Base-by-base conservation (phyloP, 768 basidiomycete species). In the Rhizopogon vinicolor region DNA sequence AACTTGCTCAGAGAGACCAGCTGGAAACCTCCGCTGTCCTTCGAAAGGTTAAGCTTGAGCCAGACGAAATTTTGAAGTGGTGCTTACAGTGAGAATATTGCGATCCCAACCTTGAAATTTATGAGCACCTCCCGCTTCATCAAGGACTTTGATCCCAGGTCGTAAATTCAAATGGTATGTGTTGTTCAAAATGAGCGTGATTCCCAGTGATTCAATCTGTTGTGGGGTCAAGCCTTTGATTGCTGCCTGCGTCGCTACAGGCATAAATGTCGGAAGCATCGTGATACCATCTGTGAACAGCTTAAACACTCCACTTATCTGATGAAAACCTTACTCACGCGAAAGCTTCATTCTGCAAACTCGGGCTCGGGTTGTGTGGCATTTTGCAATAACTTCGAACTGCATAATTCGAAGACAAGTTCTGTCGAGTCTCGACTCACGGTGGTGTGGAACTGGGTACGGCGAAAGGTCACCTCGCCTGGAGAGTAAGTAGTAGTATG, bases 1-100 rank as follows among this genome's bases (percentile, higher is more conserved):
- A 93, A 91, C 66, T 90, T 91, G 75, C 82, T 85, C 55, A 92
- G 72, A 1, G 91, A 91, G 31, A 91, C 90, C 1, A 94, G 76
- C 62, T 95, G 93, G 64, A 95, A 96, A 9, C 93, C 92, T 5
- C 92, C 91, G 56, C 91, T 93, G 61, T 93, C 91, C 89, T 92
- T 63, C 28, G 54, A 22, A 18, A 33, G 22, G 35, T 19, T 49
- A 14, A 35, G 19, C 41, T 41, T 44, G 56, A 58, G n/a, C 25
- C 22, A 37, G 16, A 33, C 31, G 18, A 57, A 44, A 46, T 46
- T 52, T 46, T 13, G 44, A 39, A 29, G 42, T 45, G 37, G 61
- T 33, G 68, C 76, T 67, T 67, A 88, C 91, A 16, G 93, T 95
- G 56, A 96, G 76, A 35, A 96, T 76, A 67, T 96, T 96, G 33